Base-by-base conservation (phyloP, 106 monocot genomes). In the Dendrobium huoshanense region DNA sequence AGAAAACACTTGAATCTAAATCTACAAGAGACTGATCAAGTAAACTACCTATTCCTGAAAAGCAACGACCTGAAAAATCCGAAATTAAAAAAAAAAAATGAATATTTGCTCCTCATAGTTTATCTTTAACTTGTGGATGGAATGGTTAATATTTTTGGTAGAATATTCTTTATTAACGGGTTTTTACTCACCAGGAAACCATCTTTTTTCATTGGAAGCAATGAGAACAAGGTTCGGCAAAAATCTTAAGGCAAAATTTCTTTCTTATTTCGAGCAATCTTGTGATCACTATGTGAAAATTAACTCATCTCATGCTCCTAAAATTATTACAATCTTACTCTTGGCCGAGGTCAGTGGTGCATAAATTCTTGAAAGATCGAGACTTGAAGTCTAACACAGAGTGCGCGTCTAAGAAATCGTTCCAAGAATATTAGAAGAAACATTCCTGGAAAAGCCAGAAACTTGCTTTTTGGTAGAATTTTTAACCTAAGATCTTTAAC, bases 401-500 rank as follows among this genome's bases (percentile, higher is more conserved):
- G 48, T 24, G 48, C 49, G 3, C 13, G 20, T 76, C 48, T 24
- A 31, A 31, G 31, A 31, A 31, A 31, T 31, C 31, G 1, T 31
- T 31, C 31, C 31, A 31, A 31, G 31, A 31, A 31, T 31, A 31
- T 31, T 59, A 82, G 44, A 75, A 82, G 82, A 59, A 77, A 49
- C 67, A 77, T 68, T 77, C 61, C 77, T 77, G 77, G 77, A 47
- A 82, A 41, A 67, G 82, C 77, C 27, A 82, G 17, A 67, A 59
- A 41, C 8, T 41, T 43, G 2, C 47, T 55, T 40, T 44, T 9
- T 6, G 59, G 64, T 29, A 10, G 41, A 31, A 49, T 4, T 27
- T 33, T 20, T 54, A 40, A 40, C 31, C 41, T 40, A 40, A 17
- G 18, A 25, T 56, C 81, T 37, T 54, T 49, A 37, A 51, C 54